Evolutionary conservation across 495 filamentous ascomycete species (phyloP).

Genomic region (Elaphomyces granulatus): DNA sequence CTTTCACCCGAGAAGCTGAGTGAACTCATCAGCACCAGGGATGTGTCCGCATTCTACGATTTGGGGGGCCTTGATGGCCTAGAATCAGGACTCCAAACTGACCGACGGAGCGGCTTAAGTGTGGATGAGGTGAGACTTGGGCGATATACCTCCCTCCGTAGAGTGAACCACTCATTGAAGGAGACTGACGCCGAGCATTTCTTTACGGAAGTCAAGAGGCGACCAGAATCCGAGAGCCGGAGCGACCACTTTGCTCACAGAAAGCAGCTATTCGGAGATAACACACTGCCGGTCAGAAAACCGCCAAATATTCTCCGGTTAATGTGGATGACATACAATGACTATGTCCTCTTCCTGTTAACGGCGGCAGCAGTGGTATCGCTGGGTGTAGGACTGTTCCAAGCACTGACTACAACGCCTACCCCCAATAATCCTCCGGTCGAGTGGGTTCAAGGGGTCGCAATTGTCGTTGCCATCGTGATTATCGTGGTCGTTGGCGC

Average conservation of each 20-base stretch:
- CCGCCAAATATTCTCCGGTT: conserved; percentile 43
- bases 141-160: neutral
- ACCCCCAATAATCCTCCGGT: conserved; percentile 27
- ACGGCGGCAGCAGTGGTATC: conserved; percentile 58
- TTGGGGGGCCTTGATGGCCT: conserved; percentile 67
- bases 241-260: conserved; percentile 40
- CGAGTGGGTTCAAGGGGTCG: conserved; percentile 58
- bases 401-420: conserved; percentile 26
- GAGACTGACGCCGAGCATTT: neutral
- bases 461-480: conserved; percentile 52
- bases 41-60: conserved; percentile 59
- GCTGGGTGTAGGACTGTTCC: conserved; percentile 50
- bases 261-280: conserved; percentile 58
- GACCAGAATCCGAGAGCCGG: neutral
- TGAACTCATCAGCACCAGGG: conserved; percentile 16
- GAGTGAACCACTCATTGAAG: conserved; percentile 1
- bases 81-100: conserved; percentile 59
- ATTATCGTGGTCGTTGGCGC: conserved; percentile 50
- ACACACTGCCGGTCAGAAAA: conserved; percentile 59
- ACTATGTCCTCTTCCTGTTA: conserved; percentile 57
- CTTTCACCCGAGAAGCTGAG: neutral
- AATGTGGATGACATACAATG: conserved; percentile 58
- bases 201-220: conserved; percentile 10
- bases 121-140: conserved; percentile 48
- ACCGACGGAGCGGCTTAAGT: conserved; percentile 52